Evolutionary conservation across 163 green algal species (phyloP), one percentile per base, ranked within the genome.

Genomic region (Prototheca wickerhamii): DNA sequence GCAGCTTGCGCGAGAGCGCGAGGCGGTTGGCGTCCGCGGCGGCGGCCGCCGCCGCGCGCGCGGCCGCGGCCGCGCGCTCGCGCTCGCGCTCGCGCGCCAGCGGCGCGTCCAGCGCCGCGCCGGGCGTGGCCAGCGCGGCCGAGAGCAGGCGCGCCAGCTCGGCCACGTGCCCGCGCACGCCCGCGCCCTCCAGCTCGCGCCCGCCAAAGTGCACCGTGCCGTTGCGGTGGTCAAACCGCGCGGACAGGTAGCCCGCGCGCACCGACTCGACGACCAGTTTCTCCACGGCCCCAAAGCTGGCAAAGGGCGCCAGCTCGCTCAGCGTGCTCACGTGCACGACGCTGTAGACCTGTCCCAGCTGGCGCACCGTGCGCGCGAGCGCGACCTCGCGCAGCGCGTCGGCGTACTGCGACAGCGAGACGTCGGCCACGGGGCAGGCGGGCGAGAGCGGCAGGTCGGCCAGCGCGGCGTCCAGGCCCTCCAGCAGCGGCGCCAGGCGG

Each of bases 321-420:
- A 98, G 78, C 43, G 76, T 75, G 4, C 60, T 60, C 25, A 98
- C 86, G 55, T 74, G 81, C 84, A 99, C 89, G 8, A 83, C 85
- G 37, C 73, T 84, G 85, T 98, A 99, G 37, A 97, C 91, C 61
- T 90, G 79, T 29, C 68, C 84, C 50, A 96, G 76, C 83, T 98
- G 93, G 71, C 93, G 86, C 52, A 97, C 71, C 76, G 93, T 83
- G 28, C 85, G 84, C 64, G 96, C 71, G 51, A 95, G 80, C 8
- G 89, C 83, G 3, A 95, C 79, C 67, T 73, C 60, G 58, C 74
- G 70, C 60, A 79, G 55, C 2, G 29, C 32, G n/a, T 31, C 30
- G 1, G 43, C 25, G 52, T 71, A 79, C 23, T 65, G 32, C 26
- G 67, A 58, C 33, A 65, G 35, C 17, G 52, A 37, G 33, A 67